A percentile compares a stretch with the other conserved stretches of the same genome.
Conservation (phyloP, 768 basidiomycete species). For the Russula ochroleuca region DNA sequence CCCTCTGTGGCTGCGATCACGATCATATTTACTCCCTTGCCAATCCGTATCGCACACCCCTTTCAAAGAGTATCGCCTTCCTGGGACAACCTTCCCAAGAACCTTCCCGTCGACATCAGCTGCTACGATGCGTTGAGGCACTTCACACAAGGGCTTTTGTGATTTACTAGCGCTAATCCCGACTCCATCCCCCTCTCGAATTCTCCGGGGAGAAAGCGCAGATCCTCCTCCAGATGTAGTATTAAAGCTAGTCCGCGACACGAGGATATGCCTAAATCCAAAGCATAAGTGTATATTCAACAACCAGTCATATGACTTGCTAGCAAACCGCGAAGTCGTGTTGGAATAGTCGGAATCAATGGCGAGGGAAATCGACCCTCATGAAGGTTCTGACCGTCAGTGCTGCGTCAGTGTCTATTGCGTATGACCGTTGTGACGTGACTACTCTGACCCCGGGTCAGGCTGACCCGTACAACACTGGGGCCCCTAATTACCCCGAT, state of each 20-base stretch:
- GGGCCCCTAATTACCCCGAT: slow-evolving; percentile 14
- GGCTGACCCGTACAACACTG: too few relatives aligned
- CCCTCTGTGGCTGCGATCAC: slow-evolving; percentile 4
- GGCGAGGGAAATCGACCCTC: slow-evolving; percentile 95
- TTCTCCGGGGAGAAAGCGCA: slow-evolving; percentile 48
- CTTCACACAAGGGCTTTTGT: slow-evolving; percentile 87
- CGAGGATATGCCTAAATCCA: slow-evolving; percentile 47
- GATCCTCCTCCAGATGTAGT: slow-evolving; percentile 39
- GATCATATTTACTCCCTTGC: slow-evolving; percentile 19
- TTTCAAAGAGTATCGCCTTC: too few relatives aligned
- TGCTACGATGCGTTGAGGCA: slow-evolving; percentile 59
- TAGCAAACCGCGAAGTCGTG: slow-evolving; percentile 53
- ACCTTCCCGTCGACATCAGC: slow-evolving; percentile 34
- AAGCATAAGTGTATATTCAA: background rate
- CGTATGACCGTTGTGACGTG: too few relatives aligned
- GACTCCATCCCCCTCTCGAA: slow-evolving; percentile 57
- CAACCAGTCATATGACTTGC: slow-evolving; percentile 28
- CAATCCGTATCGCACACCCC: slow-evolving; percentile 33
- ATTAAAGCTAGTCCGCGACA: slow-evolving; percentile 69
- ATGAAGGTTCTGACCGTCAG: slow-evolving; percentile 87
- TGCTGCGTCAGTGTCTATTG: too few relatives aligned
- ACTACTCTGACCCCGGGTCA: too few relatives aligned
- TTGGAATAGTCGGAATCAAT: slow-evolving; percentile 90
- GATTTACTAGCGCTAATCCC: slow-evolving; percentile 78
- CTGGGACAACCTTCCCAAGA: slow-evolving; percentile 32